Base-by-base conservation (phyloP, 2,329 filamentous ascomycete genomes). In the Allantophomopsis lycopodina region DNA sequence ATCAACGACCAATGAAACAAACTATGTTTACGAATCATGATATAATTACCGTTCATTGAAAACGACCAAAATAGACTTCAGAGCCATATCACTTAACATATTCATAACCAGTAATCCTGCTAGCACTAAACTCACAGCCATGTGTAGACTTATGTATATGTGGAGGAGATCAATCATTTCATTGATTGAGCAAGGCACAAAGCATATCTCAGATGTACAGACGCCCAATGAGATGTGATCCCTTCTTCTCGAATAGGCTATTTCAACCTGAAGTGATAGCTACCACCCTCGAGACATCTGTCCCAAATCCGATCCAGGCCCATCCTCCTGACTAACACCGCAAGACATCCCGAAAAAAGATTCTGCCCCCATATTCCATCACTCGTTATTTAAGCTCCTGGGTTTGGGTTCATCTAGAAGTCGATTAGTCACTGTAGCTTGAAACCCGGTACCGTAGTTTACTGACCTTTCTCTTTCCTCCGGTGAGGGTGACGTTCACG, bases 401-500 rank as follows among this genome's bases (percentile, higher is more conserved):
- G 82, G 76, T 86, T 86, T 65, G 83, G 81, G 78, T 88, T 88
- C 83, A 88, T 88, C 83, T 83, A 50, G 11, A 39, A 32, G 35
- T 38, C 18, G 46, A 44, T 46, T 32, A 35, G 35, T 47, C 38
- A 31, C 35, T 20, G 40, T 38, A 40, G 42, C 35, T 46, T 43
- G 37, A 36, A 18, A n/a, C 32, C 35, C 37, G 11, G 21, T 17
- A 34, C 32, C 32, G 13, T 42, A 23, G 40, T 40, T 42, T 45
- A 50, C 70, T 61, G 66, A 91, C 86, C 86, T 95, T 95, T 69
- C 89, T 77, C 88, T 96, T 96, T 72, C 89, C 89, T 67, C 87
- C 88, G 53, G 88, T 93, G 69, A 94, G 76, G 60, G 85, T 91
- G 63, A 96, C 87, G 71, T 96, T 95, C 56, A 96, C 88, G 74